phyloP scores from a whole-genome alignment of 768 basidiomycete species.

The Tulasnella sp. region DNA sequence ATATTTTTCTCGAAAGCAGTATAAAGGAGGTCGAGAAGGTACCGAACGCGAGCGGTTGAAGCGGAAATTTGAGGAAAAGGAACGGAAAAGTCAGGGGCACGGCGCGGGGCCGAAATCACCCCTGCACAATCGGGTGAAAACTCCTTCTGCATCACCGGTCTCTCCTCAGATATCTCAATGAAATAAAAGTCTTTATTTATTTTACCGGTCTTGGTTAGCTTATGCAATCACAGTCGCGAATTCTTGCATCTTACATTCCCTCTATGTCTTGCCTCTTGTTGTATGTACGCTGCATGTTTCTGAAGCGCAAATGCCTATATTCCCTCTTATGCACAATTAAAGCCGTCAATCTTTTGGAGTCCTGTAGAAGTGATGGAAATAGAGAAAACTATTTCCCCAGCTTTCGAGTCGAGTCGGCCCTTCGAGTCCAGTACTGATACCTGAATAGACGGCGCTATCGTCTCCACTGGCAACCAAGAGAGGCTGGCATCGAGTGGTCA shows the following conservation, averaged over 20 bases:
- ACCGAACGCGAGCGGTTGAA: slow-evolving; percentile 17
- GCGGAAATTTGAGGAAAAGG: slow-evolving; percentile 24
- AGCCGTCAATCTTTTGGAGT: background rate
- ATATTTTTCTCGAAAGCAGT: slow-evolving; percentile 17
- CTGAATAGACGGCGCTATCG: too few relatives aligned
- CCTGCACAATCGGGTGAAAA: background rate
- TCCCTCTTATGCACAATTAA: background rate
- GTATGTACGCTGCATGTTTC: background rate
- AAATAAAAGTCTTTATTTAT: background rate
- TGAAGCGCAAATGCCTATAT: background rate
- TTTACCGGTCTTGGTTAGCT: background rate
- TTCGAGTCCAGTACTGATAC: too few relatives aligned
- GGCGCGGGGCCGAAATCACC: background rate
- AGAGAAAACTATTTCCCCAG: too few relatives aligned
- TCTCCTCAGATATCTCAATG: background rate
- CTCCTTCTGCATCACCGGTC: background rate
- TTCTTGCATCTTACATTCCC: background rate
- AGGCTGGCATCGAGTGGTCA: too few relatives aligned
- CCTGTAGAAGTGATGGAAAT: too few relatives aligned
- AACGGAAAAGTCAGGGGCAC: background rate
- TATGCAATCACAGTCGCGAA: background rate
- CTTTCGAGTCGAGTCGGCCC: too few relatives aligned
- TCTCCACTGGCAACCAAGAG: too few relatives aligned
- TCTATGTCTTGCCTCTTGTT: background rate
- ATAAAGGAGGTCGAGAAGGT: slow-evolving; percentile 24